phyloP scores from a whole-genome alignment of 1,139 yeast genomes.

The Saccharomyces hybrid region DNA sequence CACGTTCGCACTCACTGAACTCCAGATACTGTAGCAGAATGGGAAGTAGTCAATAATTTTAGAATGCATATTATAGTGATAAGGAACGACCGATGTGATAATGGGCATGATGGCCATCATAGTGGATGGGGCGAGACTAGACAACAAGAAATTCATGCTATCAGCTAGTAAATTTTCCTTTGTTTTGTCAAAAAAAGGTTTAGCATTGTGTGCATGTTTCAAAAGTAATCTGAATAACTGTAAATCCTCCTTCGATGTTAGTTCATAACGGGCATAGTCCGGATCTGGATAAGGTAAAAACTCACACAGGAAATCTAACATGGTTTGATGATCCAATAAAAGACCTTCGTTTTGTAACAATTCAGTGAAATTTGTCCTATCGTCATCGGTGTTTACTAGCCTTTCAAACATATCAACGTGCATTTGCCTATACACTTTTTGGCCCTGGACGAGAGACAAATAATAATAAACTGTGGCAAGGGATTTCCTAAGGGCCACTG shows the following conservation, averaged over 20 bases:
- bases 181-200: conserved; percentile 35
- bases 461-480: conserved; percentile 69
- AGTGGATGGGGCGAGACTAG: conserved; percentile 48
- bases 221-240: conserved; percentile 33
- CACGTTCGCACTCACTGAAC: conserved; percentile 47
- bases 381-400: conserved; percentile 36
- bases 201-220: conserved; percentile 35
- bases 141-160: conserved; percentile 32
- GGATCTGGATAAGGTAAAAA: conserved; percentile 44
- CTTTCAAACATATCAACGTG: conserved; percentile 59
- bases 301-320: conserved; percentile 41
- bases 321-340: conserved; percentile 46
- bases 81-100: conserved; percentile 49
- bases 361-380: conserved; percentile 39
- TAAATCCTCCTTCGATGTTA: conserved; percentile 31
- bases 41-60: conserved; percentile 44
- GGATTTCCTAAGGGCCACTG: conserved; percentile 52
- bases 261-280: conserved; percentile 32
- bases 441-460: conserved; percentile 69
- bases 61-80: conserved; percentile 21
- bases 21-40: conserved; percentile 69
- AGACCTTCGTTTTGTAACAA: conserved; percentile 34
- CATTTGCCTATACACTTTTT: conserved; percentile 51
- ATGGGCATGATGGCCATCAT: conserved; percentile 53
- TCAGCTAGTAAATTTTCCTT: conserved; percentile 28